Evolutionary conservation across 441 rosid species (phyloP).

Genomic region (Hypseocharis bilobata): DNA sequence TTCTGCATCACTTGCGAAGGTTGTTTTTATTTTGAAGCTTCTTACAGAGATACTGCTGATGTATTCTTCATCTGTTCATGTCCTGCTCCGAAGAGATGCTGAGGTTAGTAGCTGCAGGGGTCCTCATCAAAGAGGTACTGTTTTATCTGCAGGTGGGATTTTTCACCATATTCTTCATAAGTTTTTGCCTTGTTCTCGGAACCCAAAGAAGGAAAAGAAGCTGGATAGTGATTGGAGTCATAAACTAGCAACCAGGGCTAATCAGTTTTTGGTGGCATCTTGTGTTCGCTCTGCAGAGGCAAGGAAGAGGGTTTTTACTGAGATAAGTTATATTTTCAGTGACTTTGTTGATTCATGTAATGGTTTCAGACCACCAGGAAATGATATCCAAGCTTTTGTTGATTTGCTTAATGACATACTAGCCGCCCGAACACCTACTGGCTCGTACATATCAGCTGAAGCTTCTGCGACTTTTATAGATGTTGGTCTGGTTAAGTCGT

Average conservation of each 20-base stretch:
- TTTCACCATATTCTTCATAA: slow-evolving; percentile 75
- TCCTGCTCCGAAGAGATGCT: slow-evolving; percentile 72
- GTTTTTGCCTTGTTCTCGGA: slow-evolving; percentile 59
- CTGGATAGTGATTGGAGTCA: slow-evolving; percentile 84
- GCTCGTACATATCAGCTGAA: slow-evolving; percentile 73
- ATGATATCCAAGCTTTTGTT: slow-evolving; percentile 57
- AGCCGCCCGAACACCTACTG: slow-evolving; percentile 75
- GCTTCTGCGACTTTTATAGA: slow-evolving; percentile 88
- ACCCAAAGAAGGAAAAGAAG: slow-evolving; percentile 64
- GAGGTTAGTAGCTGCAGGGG: slow-evolving; percentile 56
- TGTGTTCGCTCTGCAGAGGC: slow-evolving; percentile 91
- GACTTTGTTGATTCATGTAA: slow-evolving; percentile 54
- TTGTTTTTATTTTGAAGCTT: slow-evolving; percentile 82
- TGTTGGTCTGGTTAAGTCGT: slow-evolving; percentile 74
- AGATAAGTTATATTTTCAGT: slow-evolving; percentile 56
- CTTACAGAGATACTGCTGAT: slow-evolving; percentile 75
- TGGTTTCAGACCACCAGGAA: slow-evolving; percentile 53
- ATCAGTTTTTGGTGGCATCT: slow-evolving; percentile 79
- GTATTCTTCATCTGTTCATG: slow-evolving; percentile 76
- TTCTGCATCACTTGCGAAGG: slow-evolving; percentile 72
- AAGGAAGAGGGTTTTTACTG: slow-evolving; percentile 72
- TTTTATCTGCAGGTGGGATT: slow-evolving; percentile 47
- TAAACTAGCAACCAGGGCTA: slow-evolving; percentile 72
- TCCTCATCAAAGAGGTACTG: slow-evolving; percentile 46
- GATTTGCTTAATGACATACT: slow-evolving; percentile 87